Conservation (phyloP, 305 asterid genomes). For the Fraxinus xanthoxyloides region DNA sequence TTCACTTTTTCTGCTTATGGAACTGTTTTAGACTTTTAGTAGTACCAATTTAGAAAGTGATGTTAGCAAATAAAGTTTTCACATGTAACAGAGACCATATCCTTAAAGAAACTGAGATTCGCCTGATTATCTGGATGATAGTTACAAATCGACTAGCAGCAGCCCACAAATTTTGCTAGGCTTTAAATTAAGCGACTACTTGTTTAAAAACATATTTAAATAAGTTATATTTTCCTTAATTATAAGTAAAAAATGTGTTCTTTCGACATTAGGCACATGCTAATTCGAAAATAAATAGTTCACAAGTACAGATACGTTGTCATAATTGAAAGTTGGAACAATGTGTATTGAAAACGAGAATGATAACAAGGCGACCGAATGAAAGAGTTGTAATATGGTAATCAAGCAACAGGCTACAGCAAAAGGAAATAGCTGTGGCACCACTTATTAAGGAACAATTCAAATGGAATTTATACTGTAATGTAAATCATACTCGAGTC, state of each 20-base stretch:
- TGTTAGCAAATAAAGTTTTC: background rate
- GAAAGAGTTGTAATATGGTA: background rate
- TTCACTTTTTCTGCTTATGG: background rate
- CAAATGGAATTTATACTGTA: background rate
- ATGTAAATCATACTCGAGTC: background rate
- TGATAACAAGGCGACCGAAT: background rate
- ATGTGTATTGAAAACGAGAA: background rate
- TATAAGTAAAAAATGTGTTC: background rate
- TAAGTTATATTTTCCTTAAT: background rate
- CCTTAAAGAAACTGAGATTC: background rate
- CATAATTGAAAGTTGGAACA: background rate
- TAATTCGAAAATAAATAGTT: background rate
- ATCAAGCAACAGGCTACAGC: background rate
- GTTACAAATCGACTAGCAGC: background rate
- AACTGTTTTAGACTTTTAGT: background rate
- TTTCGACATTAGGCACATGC: background rate
- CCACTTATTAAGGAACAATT: background rate
- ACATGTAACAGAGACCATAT: background rate
- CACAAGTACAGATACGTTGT: background rate
- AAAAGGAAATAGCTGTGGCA: background rate
- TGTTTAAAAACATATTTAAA: too few species aligned
- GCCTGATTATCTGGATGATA: background rate
- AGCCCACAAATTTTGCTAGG: background rate
- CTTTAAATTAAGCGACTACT: background rate
- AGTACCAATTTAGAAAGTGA: background rate